Evolutionary conservation across 1,284 basidiomycete genomes (phyloP), one percentile per base, ranked within the genome.

Genomic region (Bothia castanella): DNA sequence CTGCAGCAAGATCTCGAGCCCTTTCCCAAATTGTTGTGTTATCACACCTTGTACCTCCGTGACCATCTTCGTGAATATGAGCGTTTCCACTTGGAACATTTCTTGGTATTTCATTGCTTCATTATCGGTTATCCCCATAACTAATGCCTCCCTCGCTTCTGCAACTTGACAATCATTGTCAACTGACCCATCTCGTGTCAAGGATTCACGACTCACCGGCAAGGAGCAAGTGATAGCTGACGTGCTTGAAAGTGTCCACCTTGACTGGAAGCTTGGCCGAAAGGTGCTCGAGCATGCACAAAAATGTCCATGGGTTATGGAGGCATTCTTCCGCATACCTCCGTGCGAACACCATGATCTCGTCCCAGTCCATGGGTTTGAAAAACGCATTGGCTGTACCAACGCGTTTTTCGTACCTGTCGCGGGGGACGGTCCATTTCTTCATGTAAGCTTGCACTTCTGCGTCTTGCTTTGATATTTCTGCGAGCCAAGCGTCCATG

Each of bases 241-340:
- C n/a, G 0, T 13, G 3, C 9, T 19, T 25, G 21, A 37, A 20
- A 3, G 0, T 3, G 5, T 27, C 35, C 9, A 25, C 16, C 17
- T 42, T 37, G n/a, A 5, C 23, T 12, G 19, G 25, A 23, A 47
- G 20, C 23, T 21, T 43, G 5, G 23, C 38, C 30, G 47, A 19
- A 12, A 54, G 38, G 20, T 44, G 30, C 12, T 58, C 44, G 27
- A 45, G 34, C 40, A 50, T 41, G 27, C 30, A 44, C 2, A 20
- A 13, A 30, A 44, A 34, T 12, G 23, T 19, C 34, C 46, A 50
- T 4, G 41, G 32, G 23, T 49, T 30, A 14, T 25, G 31, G 9
- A 12, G 1, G 25, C 37, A 34, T 27, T 48, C 43, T 14, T 27
- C 8, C 13, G 14, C 5, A 14, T 12, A 4, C n/a, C 4, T 12